A percentile compares a stretch with the other conserved stretches of the same genome.
phyloP scores from a whole-genome alignment of 169 alveolate species.

The Cystoisospora suis region DNA sequence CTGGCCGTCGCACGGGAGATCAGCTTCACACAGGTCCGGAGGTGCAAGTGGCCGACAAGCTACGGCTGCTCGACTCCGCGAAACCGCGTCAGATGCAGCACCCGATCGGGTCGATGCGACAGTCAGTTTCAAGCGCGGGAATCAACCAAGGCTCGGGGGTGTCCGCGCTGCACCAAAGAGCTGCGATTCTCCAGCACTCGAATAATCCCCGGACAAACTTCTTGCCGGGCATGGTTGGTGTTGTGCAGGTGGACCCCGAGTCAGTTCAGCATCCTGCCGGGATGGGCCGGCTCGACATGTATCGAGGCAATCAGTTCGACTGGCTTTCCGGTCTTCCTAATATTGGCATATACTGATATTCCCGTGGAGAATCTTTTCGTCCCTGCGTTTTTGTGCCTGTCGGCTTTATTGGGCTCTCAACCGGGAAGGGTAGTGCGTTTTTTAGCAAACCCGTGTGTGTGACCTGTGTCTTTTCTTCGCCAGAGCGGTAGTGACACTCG shows the following conservation, averaged over 20 bases:
- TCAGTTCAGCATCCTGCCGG: constrained; percentile 18
- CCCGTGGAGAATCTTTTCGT: too few species aligned
- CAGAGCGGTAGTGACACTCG: too few species aligned
- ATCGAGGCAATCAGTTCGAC: constrained; percentile 5
- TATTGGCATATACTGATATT: background rate
- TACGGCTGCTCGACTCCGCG: too few species aligned
- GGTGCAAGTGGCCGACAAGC: too few species aligned
- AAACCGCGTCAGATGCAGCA: constrained; percentile 30
- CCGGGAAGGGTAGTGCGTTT: too few species aligned
- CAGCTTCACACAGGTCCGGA: too few species aligned
- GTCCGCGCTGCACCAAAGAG: constrained; percentile 16
- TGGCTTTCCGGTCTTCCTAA: constrained; percentile 20
- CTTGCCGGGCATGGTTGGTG: background rate
- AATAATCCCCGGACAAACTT: background rate
- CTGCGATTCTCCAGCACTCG: constrained; percentile 6
- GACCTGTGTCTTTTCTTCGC: too few species aligned
- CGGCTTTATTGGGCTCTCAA: too few species aligned
- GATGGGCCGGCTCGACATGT: constrained; percentile 16
- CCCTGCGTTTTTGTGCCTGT: too few species aligned
- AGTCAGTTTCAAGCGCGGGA: background rate
- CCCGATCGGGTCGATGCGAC: background rate
- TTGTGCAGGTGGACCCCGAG: background rate
- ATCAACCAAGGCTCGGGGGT: background rate
- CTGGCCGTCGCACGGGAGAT: too few species aligned
- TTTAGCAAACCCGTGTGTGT: too few species aligned